Base-by-base conservation (phyloP, 176 grass and related monocot genomes). In the Secale cereale region DNA sequence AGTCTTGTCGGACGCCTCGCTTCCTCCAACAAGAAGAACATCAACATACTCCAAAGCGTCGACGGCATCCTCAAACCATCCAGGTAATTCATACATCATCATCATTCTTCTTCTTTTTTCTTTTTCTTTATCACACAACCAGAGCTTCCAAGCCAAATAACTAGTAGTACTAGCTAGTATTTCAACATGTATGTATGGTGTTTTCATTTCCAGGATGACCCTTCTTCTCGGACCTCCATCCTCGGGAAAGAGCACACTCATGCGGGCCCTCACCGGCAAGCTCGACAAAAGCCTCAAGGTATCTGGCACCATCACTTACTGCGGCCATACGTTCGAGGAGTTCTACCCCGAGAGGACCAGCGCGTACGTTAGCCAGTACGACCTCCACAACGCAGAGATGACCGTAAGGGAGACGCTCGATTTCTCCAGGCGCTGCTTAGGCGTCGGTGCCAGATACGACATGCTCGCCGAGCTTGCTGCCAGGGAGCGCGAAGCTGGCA, bases 181-280 rank as follows among this genome's bases (percentile, higher is more conserved):
- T n/a, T n/a, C n/a, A n/a, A n/a, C n/a, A n/a, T 64, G 14, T 28
- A 12, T 50, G 1, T 0, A 52, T 52, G 48, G 46, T 50, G 46
- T 50, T 16, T 48, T 65, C 72, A 73, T 82, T 90, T 66, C 77
- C 85, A 98, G 96, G 89, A 92, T 95, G 96, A 95, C 96, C 14
- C 93, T 98, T 91, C 91, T 98, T 70, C 93, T 98, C 57, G 95
- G 95, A 70, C 95, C 95, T 88, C 92, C 95, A 69, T 88, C 89
- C 17, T 94, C 92, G 59, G 95, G 95, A 65, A 98, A 98, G 86
- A 95, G 92, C 79, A 90, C 93, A 23, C 93, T 98, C 17, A 86
- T 98, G 85, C 80, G 92, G 59, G 91, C 93, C 5, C 89, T 98
- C n/a, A 61, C 91, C 4, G 93, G 93, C 29, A 98, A 95, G 86